phyloP scores from a whole-genome alignment of 495 filamentous ascomycete species.

The Peziza echinospora region DNA sequence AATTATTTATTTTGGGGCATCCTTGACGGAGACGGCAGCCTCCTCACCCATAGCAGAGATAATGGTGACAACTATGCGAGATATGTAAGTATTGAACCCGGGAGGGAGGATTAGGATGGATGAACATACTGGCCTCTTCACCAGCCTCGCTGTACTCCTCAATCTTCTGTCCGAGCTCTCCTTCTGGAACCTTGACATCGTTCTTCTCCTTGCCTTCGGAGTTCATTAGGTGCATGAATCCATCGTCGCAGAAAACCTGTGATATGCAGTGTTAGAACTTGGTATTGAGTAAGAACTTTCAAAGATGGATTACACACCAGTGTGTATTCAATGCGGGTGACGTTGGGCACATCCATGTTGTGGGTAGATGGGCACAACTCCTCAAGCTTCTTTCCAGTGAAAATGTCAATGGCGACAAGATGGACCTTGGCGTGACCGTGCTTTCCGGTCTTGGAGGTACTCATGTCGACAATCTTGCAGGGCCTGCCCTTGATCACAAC shows the following conservation, averaged over 20 bases:
- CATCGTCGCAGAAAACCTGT: constrained; percentile 54
- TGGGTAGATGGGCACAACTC: constrained; percentile 98
- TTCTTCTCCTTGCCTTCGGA: constrained; percentile 67
- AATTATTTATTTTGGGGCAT: constrained; percentile 52
- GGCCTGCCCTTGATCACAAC: constrained; percentile 96
- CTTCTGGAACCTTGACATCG: constrained; percentile 83
- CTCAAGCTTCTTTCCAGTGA: constrained; percentile 98
- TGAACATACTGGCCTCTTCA: constrained; percentile 32
- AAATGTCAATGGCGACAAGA: constrained; percentile 91
- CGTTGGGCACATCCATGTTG: constrained; percentile 99
- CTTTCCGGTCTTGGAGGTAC: constrained; percentile 99
- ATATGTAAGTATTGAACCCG: constrained; percentile 2
- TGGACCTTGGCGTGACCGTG: constrained; percentile 99
- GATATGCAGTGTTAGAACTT: background rate
- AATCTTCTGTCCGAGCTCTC: constrained; percentile 68
- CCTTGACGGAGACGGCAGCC: constrained; percentile 80
- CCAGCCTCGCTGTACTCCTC: constrained; percentile 39
- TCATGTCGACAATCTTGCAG: constrained; percentile 99
- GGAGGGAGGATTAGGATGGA: background rate
- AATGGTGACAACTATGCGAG: constrained; percentile 84
- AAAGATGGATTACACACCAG: constrained; percentile 40
- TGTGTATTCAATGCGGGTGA: constrained; percentile 73
- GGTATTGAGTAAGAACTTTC: background rate
- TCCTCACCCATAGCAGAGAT: constrained; percentile 93
- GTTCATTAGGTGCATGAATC: constrained; percentile 72